Percentiles rank a stretch among this genome's conserved stretches.
phyloP scores from a whole-genome alignment of 371 early-diverging fungal genomes.

The Rhizopus sp. region DNA sequence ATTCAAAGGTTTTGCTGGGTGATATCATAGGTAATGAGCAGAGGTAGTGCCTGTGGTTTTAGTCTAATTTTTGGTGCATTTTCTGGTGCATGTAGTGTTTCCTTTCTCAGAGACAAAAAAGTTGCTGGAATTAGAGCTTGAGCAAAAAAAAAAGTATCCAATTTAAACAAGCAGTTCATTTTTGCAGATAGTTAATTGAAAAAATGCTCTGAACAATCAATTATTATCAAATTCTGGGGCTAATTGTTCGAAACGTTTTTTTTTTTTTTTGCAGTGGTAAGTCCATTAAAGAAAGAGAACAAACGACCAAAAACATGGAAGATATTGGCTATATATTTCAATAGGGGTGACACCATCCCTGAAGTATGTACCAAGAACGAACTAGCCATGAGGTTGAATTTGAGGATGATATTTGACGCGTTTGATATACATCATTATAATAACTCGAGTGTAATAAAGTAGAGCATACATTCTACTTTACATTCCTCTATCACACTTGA shows the following conservation, averaged over 20 bases:
- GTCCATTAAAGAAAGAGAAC: conserved; percentile 3
- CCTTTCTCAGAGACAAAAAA: too few relatives aligned
- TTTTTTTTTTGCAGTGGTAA: conserved; percentile 5
- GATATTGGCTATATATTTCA: conserved; percentile 7
- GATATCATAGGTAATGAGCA: too few relatives aligned
- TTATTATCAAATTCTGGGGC: conserved; percentile 6
- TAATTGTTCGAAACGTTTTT: conserved; percentile 6
- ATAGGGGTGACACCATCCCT: neutral
- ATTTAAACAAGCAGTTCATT: neutral
- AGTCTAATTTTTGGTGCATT: too few relatives aligned
- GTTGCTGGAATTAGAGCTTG: too few relatives aligned
- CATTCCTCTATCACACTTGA: too few relatives aligned
- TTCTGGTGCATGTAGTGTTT: too few relatives aligned
- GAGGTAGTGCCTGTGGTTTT: too few relatives aligned
- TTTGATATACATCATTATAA: too few relatives aligned
- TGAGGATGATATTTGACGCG: conserved; percentile 2
- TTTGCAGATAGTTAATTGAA: conserved; percentile 4
- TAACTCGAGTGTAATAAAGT: too few relatives aligned
- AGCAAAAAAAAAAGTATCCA: too few relatives aligned
- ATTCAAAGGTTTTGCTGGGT: too few relatives aligned
- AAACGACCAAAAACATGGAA: conserved; percentile 6
- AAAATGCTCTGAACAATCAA: conserved; percentile 4
- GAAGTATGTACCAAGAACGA: conserved; percentile 4
- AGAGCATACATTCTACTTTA: too few relatives aligned
- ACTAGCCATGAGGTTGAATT: conserved; percentile 1